Evolutionary conservation across 441 rosid species (phyloP).

Genomic region (Erysimum cheiri): DNA sequence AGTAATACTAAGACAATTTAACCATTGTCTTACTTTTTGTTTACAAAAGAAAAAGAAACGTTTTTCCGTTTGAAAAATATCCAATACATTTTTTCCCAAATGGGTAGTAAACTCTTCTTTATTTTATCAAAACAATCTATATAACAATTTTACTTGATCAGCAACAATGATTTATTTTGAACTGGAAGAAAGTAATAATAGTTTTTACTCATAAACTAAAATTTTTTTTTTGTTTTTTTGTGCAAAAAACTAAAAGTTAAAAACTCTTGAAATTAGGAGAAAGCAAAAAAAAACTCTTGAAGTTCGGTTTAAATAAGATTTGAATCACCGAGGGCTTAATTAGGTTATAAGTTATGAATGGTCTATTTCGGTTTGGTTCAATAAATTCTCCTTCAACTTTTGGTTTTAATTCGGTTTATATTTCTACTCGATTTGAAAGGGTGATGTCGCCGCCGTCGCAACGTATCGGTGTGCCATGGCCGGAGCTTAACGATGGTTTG

Average conservation of each 20-base stretch:
- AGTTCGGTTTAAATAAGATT: background rate
- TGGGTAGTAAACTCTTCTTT: background rate
- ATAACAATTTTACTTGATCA: background rate
- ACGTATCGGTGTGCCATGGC: conserved; percentile 78
- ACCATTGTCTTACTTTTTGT: background rate
- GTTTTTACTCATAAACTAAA: background rate
- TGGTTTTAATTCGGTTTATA: background rate
- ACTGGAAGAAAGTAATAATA: background rate
- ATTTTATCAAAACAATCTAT: background rate
- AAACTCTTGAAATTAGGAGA: background rate
- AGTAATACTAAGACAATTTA: background rate
- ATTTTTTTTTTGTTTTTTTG: too few relatives aligned
- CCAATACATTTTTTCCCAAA: background rate
- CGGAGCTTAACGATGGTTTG: conserved; percentile 79
- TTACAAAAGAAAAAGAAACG: background rate
- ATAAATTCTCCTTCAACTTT: background rate
- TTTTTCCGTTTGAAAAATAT: too few relatives aligned
- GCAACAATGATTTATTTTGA: background rate
- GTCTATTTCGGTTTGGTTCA: conserved; percentile 32
- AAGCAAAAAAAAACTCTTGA: background rate
- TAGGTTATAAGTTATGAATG: background rate
- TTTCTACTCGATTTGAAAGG: background rate
- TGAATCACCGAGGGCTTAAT: background rate
- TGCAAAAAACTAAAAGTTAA: background rate
- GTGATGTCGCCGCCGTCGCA: conserved; percentile 36